Conservation (phyloP, 208 protist species). For the Angomonas ambiguus region DNA sequence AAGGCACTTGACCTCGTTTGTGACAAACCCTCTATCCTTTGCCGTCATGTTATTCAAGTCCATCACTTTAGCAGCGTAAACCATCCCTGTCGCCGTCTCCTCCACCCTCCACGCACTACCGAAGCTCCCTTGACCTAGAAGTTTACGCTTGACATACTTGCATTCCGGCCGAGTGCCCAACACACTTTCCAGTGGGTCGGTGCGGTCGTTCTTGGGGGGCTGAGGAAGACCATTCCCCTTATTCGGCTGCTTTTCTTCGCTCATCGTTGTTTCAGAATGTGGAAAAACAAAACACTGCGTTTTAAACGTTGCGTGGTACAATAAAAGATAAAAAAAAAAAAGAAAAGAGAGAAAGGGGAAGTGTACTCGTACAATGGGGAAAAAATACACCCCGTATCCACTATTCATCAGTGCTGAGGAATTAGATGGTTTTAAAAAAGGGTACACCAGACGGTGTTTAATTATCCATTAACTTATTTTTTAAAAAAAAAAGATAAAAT, state of each 20-base stretch:
- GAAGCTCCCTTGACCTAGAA: slow-evolving; percentile 91
- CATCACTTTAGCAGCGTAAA: slow-evolving; percentile 90
- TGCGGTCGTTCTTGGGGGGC: slow-evolving; percentile 33
- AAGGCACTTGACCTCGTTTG: slow-evolving; percentile 92
- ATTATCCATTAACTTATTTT: neutral
- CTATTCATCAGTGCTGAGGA: no score
- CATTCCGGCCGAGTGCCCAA: slow-evolving; percentile 55
- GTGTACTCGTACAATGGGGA: neutral
- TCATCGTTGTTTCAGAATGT: slow-evolving; percentile 11
- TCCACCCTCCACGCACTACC: slow-evolving; percentile 86
- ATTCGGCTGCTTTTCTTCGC: slow-evolving; percentile 32
- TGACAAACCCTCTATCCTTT: slow-evolving; percentile 89
- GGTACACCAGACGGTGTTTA: neutral
- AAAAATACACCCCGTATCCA: no score
- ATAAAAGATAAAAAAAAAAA: slow-evolving; percentile 7
- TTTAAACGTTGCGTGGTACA: neutral
- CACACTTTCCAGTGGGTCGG: slow-evolving; percentile 64
- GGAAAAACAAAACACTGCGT: neutral
- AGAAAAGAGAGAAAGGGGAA: neutral
- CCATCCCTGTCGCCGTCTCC: slow-evolving; percentile 53
- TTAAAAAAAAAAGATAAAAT: neutral
- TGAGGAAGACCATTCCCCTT: slow-evolving; percentile 47
- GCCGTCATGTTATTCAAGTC: slow-evolving; percentile 80
- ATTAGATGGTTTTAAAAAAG: no score
- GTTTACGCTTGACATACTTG: slow-evolving; percentile 80